phyloP scores from a whole-genome alignment of 495 filamentous ascomycete genomes.

The Bathelium albidoporum region DNA sequence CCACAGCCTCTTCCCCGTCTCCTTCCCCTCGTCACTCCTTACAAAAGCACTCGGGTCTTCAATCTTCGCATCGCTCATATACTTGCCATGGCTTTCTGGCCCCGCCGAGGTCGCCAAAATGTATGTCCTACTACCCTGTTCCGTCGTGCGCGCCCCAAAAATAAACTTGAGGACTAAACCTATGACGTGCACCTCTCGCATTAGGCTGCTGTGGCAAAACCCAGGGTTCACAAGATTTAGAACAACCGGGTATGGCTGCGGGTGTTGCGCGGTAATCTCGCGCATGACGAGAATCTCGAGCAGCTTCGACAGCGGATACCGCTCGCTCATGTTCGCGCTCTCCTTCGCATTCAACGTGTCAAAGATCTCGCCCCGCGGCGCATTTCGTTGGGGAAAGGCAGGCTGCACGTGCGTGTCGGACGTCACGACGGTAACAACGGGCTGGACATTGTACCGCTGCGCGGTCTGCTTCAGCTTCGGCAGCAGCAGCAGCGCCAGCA shows the following conservation, averaged over 20 bases:
- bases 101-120: slow-evolving; percentile 30
- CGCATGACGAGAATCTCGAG: slow-evolving; percentile 19
- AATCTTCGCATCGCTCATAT: slow-evolving; percentile 24
- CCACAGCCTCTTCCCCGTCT: slow-evolving; percentile 24
- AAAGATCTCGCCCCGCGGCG: slow-evolving; percentile 18
- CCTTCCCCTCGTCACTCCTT: slow-evolving; percentile 20
- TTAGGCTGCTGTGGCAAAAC: slow-evolving; percentile 30
- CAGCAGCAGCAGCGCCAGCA: slow-evolving; percentile 37
- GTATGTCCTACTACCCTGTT: slow-evolving; percentile 16
- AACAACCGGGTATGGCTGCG: slow-evolving; percentile 22
- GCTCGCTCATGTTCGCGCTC: slow-evolving; percentile 18
- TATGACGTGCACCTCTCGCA: slow-evolving; percentile 15
- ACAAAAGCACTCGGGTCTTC: slow-evolving; percentile 17
- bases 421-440: slow-evolving; percentile 26
- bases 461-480: slow-evolving; percentile 29
- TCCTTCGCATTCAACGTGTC: slow-evolving; percentile 13
- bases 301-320: slow-evolving; percentile 24
- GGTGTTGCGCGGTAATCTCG: slow-evolving; percentile 11
- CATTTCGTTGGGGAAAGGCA: slow-evolving; percentile 16
- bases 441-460: slow-evolving; percentile 15
- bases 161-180: slow-evolving; percentile 13
- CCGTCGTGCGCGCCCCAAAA: slow-evolving; percentile 13
- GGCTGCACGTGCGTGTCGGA: slow-evolving; percentile 23
- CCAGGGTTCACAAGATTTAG: slow-evolving; percentile 35
- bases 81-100: slow-evolving; percentile 30